Conservation (phyloP, 495 filamentous ascomycete species). For the Schizothecium vesticola region DNA sequence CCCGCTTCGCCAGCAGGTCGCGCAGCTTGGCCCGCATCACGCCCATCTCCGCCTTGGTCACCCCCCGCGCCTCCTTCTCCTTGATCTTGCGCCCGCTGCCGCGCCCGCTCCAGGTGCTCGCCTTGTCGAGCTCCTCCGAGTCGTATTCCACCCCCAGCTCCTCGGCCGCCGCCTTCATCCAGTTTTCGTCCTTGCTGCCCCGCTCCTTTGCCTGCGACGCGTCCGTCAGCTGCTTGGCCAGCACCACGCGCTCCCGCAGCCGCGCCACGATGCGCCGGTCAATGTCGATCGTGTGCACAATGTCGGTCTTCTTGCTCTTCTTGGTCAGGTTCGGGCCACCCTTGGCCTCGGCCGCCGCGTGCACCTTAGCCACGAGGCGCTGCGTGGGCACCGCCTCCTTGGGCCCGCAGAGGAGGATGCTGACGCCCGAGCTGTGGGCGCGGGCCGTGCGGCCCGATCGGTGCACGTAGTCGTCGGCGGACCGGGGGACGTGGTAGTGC, state of each 20-base stretch:
- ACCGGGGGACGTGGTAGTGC: conserved; percentile 90
- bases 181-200: conserved; percentile 73
- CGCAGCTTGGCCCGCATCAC: conserved; percentile 58
- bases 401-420: conserved; percentile 81
- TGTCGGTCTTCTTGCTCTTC: conserved; percentile 3
- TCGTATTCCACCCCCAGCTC: conserved; percentile 94
- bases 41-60: conserved; percentile 67
- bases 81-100: conserved; percentile 65
- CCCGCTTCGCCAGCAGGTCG: conserved; percentile 60
- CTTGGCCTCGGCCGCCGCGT: conserved; percentile 42
- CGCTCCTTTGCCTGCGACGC: conserved; percentile 79
- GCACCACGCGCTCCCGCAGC: conserved; percentile 63
- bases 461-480: conserved; percentile 92
- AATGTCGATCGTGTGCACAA: conserved; percentile 62
- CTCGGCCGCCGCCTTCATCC: conserved; percentile 78
- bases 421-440: conserved; percentile 67
- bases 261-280: conserved; percentile 72
- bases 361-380: conserved; percentile 81
- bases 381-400: conserved; percentile 83
- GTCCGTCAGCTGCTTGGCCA: conserved; percentile 84
- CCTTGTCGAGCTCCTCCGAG: conserved; percentile 70
- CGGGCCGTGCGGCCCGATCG: conserved; percentile 92
- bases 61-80: conserved; percentile 60
- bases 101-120: conserved; percentile 56
- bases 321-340: conserved; percentile 49